Percentiles rank a stretch among this genome's conserved stretches.
phyloP scores from a whole-genome alignment of 495 filamentous ascomycete genomes.

The Penicillium canariense region DNA sequence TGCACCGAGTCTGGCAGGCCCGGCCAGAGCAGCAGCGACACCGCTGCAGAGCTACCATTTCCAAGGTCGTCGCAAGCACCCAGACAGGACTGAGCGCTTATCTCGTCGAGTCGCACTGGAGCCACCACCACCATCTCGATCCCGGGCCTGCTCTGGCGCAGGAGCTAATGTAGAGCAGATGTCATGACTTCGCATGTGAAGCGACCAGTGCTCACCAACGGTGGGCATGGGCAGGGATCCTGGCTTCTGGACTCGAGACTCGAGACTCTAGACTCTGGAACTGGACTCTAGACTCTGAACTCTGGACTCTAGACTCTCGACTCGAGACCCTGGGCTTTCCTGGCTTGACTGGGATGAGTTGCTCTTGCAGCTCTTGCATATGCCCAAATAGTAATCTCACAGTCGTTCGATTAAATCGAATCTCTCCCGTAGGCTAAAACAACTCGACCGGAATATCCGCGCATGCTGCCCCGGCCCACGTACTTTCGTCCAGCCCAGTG shows the following conservation, averaged over 20 bases:
- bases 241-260: not conserved
- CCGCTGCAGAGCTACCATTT: not conserved
- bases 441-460: not conserved
- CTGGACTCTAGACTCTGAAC: not conserved
- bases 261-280: not conserved
- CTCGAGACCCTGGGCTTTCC: too few species aligned
- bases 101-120: conserved; percentile 19
- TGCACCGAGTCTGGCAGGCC: conserved; percentile 7
- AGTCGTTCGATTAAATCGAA: not conserved
- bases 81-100: conserved; percentile 24
- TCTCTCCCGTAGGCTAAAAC: not conserved
- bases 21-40: not conserved
- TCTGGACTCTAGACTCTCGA: too few species aligned
- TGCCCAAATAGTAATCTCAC: not conserved
- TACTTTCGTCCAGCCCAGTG: conserved; percentile 1
- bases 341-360: too few species aligned
- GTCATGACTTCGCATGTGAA: conserved; percentile 26
- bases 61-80: not conserved
- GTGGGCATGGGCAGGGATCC: not conserved
- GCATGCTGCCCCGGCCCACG: not conserved
- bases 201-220: conserved; percentile 23
- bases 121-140: conserved; percentile 18
- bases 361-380: not conserved
- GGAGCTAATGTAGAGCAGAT: conserved; percentile 24
- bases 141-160: conserved; percentile 13